Conservation (phyloP, 73 alveolate genomes). For the Paramecium tetraurelia region DNA sequence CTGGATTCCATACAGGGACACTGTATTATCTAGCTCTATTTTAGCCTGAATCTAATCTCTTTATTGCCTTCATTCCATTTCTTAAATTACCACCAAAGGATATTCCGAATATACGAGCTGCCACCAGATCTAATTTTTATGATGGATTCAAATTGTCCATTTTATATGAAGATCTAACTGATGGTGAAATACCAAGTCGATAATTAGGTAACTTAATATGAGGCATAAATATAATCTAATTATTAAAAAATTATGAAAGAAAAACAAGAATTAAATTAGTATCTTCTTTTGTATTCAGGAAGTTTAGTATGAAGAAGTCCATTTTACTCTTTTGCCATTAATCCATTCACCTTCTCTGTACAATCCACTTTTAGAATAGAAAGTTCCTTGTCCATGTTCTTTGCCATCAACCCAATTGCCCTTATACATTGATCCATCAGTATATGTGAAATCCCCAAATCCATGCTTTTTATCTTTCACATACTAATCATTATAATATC, state of each 20-base stretch:
- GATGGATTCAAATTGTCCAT: neutral
- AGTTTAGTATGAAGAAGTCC: constrained; percentile 47
- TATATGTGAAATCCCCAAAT: constrained; percentile 34
- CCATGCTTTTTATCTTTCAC: constrained; percentile 46
- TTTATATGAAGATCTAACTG: neutral
- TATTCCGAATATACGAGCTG: neutral
- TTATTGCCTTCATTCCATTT: constrained; percentile 21
- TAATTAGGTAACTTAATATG: constrained; percentile 14
- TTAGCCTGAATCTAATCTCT: neutral
- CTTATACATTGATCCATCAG: constrained; percentile 42
- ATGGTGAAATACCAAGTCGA: neutral
- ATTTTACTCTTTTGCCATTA: constrained; percentile 51
- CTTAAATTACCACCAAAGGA: constrained; percentile 47
- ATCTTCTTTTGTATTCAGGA: neutral
- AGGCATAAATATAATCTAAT: neutral
- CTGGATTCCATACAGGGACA: constrained; percentile 39
- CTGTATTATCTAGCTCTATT: constrained; percentile 14
- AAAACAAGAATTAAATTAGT: neutral
- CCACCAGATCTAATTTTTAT: neutral
- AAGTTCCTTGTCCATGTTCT: constrained; percentile 56
- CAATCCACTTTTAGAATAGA: neutral
- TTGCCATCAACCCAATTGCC: constrained; percentile 52
- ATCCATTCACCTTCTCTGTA: constrained; percentile 52
- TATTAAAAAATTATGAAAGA: neutral
- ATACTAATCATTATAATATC: neutral